A percentile compares a stretch with the other conserved stretches of the same genome.
phyloP scores from a whole-genome alignment of 2,329 filamentous ascomycete genomes.

The Neofusicoccum umdonicola region DNA sequence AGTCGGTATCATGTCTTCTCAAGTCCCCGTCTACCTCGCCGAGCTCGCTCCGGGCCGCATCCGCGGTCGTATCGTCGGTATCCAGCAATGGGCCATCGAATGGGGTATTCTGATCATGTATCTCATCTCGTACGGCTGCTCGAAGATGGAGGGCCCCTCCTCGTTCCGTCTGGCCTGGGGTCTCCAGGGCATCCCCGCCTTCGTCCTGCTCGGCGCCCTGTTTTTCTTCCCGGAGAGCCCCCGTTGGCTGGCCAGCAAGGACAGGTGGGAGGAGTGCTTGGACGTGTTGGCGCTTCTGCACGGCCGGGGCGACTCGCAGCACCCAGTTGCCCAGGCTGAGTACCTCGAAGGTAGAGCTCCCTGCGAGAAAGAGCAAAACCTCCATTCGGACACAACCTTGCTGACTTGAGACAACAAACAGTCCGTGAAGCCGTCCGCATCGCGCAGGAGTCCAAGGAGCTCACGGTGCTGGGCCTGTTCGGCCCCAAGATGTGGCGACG shows the following conservation, averaged over 20 bases:
- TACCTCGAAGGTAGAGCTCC: slow-evolving; percentile 50
- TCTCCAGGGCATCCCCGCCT: slow-evolving; percentile 42
- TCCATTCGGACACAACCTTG: no score
- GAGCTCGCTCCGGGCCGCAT: slow-evolving; percentile 45
- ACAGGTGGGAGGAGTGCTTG: slow-evolving; percentile 66
- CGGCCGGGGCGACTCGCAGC: slow-evolving; percentile 54
- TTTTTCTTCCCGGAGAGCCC: slow-evolving; percentile 53
- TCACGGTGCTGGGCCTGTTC: slow-evolving; percentile 14
- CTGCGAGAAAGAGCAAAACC: no score
- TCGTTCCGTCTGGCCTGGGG: slow-evolving; percentile 44
- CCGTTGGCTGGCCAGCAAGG: slow-evolving; percentile 67
- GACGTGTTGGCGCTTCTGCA: slow-evolving; percentile 55
- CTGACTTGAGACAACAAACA: neutral
- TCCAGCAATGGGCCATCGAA: slow-evolving; percentile 46
- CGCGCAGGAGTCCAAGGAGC: slow-evolving; percentile 8
- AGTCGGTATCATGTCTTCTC: slow-evolving; percentile 45
- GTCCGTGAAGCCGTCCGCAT: slow-evolving; percentile 17
- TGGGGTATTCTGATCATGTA: slow-evolving; percentile 40
- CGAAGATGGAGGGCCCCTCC: slow-evolving; percentile 48
- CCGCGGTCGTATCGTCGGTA: slow-evolving; percentile 43
- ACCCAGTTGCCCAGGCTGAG: slow-evolving; percentile 62
- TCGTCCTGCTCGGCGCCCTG: slow-evolving; percentile 38
- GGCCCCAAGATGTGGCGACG: slow-evolving; percentile 53
- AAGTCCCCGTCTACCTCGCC: slow-evolving; percentile 47
- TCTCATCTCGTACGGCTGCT: slow-evolving; percentile 65